phyloP scores from a whole-genome alignment of 2,329 filamentous ascomycete genomes.

The Hypoxylon sp. region DNA sequence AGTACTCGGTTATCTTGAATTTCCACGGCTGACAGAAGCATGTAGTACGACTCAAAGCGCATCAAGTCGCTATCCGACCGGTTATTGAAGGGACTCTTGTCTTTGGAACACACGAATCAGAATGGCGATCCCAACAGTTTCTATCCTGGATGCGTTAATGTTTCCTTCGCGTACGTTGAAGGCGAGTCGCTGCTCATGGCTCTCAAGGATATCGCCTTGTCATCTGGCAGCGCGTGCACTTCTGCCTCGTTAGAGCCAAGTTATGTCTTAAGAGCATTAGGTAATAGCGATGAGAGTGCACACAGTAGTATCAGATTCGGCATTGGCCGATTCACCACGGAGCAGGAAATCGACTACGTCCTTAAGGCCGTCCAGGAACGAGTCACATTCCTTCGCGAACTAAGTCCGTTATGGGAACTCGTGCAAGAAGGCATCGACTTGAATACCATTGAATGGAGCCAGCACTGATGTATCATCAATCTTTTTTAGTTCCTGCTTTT shows the following conservation, averaged over 20 bases:
- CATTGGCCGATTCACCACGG: conserved; percentile 96
- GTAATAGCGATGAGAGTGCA: conserved; percentile 96
- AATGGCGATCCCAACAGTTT: conserved; percentile 88
- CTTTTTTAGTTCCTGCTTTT: background rate
- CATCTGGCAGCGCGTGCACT: conserved; percentile 96
- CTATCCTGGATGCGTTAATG: conserved; percentile 97
- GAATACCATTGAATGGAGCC: conserved; percentile 97
- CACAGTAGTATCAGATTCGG: conserved; percentile 98
- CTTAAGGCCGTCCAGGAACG: conserved; percentile 92
- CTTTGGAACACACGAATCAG: conserved; percentile 91
- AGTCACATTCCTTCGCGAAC: conserved; percentile 91
- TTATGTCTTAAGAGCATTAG: conserved; percentile 93
- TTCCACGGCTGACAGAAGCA: conserved; percentile 15
- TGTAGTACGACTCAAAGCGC: conserved; percentile 90
- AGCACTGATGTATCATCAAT: conserved; percentile 75
- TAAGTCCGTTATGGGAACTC: conserved; percentile 96
- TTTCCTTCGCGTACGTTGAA: conserved; percentile 98
- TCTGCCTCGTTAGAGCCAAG: conserved; percentile 96
- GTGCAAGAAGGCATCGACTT: conserved; percentile 97
- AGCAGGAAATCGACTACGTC: conserved; percentile 96
- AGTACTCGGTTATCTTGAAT: conserved; percentile 12
- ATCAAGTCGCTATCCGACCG: conserved; percentile 87
- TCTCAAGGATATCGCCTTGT: conserved; percentile 96
- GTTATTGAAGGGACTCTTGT: conserved; percentile 83
- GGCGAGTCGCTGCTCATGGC: conserved; percentile 99